Conservation (phyloP, 2,329 filamentous ascomycete genomes). For the Aspergillus jensenii region DNA sequence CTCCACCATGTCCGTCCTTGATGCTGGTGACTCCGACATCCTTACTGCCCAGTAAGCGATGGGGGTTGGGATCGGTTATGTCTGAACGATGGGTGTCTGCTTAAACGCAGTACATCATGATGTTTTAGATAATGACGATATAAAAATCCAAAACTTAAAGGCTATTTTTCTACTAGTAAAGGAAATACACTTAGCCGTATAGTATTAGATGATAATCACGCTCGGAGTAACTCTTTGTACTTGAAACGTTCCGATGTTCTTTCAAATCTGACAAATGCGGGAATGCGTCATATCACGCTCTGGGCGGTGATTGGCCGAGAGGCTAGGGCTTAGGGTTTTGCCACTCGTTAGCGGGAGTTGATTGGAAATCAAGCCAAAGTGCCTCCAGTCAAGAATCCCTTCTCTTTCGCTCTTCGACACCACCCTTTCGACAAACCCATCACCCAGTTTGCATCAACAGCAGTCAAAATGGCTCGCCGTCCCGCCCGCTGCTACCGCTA, state of each 20-base stretch:
- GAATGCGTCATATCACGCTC: slow-evolving; percentile 12
- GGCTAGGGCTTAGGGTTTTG: slow-evolving; percentile 45
- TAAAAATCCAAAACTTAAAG: slow-evolving; percentile 19
- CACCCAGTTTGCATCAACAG: slow-evolving; percentile 50
- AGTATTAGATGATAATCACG: background rate
- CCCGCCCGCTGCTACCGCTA: slow-evolving; percentile 99
- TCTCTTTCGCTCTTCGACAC: slow-evolving; percentile 35
- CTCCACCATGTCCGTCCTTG: slow-evolving; percentile 94
- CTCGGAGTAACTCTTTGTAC: background rate
- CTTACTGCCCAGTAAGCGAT: slow-evolving; percentile 53
- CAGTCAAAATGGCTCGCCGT: slow-evolving; percentile 96
- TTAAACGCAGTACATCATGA: slow-evolving; percentile 12
- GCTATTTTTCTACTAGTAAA: background rate
- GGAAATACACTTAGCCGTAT: background rate
- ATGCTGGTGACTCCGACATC: slow-evolving; percentile 98
- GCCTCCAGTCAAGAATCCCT: slow-evolving; percentile 27
- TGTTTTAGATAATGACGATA: slow-evolving; percentile 26
- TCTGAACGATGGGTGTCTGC: slow-evolving; percentile 19
- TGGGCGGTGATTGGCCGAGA: slow-evolving; percentile 26
- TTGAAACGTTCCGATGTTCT: slow-evolving; percentile 10
- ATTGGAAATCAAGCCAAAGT: slow-evolving; percentile 44
- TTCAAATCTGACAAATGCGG: slow-evolving; percentile 21
- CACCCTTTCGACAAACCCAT: slow-evolving; percentile 34
- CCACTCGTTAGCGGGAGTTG: slow-evolving; percentile 41
- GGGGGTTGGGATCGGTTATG: slow-evolving; percentile 19